Base-by-base conservation (phyloP, 306 rosid species). In the Castanospermum australe region DNA sequence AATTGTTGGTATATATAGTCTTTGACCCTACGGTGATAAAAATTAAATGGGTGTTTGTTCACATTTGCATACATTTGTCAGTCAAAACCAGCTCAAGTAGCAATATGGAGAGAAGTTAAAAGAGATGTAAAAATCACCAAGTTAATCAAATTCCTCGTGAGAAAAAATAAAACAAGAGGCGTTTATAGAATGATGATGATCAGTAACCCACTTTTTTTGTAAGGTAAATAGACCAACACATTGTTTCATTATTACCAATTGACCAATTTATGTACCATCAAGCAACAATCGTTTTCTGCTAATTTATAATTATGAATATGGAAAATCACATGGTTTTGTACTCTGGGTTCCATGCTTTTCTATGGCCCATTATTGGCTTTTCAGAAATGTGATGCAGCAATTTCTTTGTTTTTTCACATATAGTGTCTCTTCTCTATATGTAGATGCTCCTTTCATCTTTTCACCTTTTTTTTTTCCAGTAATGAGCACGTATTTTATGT, bases 231-330 rank as follows among this genome's bases (percentile, higher is more conserved):
- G 1, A 51, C 41, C 6, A 69, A 64, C 76, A 67, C 76, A 60
- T 51, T 78, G 75, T 35, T 71, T 77, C 78, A 78, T 73, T n/a
- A 77, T 67, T 73, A 18, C 86, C 32, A 32, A 67, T 77, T 72
- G 72, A 82, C 75, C 65, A 78, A 24, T 25, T 75, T 83, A 25
- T 65, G 70, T 12, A 18, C n/a, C n/a, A 4, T 13, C 81, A 54
- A 52, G 52, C 62, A 75, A 60, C 78, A 68, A 30, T 61, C 67
- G 65, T 38, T 76, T 82, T 48, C 4, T 20, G 35, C 71, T 38
- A 33, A 24, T 77, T 60, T 52, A 17, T 30, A 15, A 28, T 30
- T 15, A 21, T 45, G 2, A 59, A 67, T 60, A 10, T 67, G 30
- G 39, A 75, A 66, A 36, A 17, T 75, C 67, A 21, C 68, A 22